phyloP scores from a whole-genome alignment of 305 asterid genomes.

The Fraxinus xanthoxyloides region DNA sequence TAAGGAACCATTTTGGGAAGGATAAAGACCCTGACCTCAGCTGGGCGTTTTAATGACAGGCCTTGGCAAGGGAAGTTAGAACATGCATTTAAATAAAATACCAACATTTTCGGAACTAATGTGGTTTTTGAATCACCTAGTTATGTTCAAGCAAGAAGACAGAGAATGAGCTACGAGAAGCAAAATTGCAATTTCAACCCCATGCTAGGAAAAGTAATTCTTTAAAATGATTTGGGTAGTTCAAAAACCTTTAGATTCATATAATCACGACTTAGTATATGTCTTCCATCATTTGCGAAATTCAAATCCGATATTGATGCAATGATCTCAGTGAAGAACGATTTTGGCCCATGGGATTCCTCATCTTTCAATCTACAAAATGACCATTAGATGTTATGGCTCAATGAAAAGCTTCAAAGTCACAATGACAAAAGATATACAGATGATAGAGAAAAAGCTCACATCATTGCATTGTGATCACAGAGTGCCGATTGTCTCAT shows the following conservation, averaged over 20 bases:
- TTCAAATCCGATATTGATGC: slow-evolving; percentile 79
- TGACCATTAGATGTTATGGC: slow-evolving; percentile 14
- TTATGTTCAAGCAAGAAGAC: slow-evolving; percentile 13
- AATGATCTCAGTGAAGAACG: slow-evolving; percentile 81
- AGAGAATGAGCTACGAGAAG: slow-evolving; percentile 15
- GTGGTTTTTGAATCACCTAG: neutral
- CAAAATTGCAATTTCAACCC: slow-evolving; percentile 8
- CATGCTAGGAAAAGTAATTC: neutral
- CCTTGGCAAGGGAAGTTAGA: neutral
- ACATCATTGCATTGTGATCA: slow-evolving; percentile 68
- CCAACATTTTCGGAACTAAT: neutral
- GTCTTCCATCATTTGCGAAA: slow-evolving; percentile 82
- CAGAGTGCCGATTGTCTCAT: slow-evolving; percentile 85
- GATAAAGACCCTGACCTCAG: neutral
- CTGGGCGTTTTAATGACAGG: neutral
- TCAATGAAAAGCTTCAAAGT: slow-evolving; percentile 13
- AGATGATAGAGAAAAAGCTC: slow-evolving; percentile 28
- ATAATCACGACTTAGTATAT: slow-evolving; percentile 79
- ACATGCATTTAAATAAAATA: neutral
- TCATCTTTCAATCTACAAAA: slow-evolving; percentile 63
- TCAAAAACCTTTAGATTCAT: slow-evolving; percentile 73
- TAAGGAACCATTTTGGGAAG: slow-evolving; percentile 6
- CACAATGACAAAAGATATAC: slow-evolving; percentile 5
- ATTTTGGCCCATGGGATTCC: slow-evolving; percentile 52
- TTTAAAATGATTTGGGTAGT: slow-evolving; percentile 23